These are phyloP conservation scores for Talaromyces proteolyticus DNA, from an alignment of 495 filamentous ascomycete genomes.

Conservation along the genomic window DNA sequence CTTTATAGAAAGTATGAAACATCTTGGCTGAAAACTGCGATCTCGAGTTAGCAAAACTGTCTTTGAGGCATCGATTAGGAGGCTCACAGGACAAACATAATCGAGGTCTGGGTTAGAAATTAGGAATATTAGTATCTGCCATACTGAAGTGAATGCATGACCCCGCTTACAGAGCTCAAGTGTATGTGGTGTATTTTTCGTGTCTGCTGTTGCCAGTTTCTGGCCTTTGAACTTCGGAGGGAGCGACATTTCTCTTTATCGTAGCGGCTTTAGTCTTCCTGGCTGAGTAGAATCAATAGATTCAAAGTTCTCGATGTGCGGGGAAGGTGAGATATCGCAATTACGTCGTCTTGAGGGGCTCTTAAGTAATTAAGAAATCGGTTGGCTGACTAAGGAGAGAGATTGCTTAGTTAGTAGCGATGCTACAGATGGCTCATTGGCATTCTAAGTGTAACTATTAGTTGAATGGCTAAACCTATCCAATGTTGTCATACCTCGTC, in stretches of 20 bases:
- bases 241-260: constrained; percentile 57
- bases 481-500: too few species aligned
- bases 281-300: background rate
- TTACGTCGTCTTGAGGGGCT: background rate
- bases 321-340: background rate
- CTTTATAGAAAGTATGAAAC: constrained; percentile 63
- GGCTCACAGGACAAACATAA: constrained; percentile 71
- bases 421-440: too few species aligned
- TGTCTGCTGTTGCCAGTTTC: constrained; percentile 40
- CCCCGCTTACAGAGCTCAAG: constrained; percentile 58
- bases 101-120: constrained; percentile 77
- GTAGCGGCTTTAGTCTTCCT: background rate
- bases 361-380: too few species aligned
- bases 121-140: too few species aligned
- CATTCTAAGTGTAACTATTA: too few species aligned
- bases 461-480: too few species aligned
- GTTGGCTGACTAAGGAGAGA: too few species aligned
- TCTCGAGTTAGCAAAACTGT: constrained; percentile 1
- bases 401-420: too few species aligned
- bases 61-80: background rate
- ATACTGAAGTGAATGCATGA: too few species aligned
- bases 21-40: constrained; percentile 55
- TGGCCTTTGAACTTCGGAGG: constrained; percentile 74
- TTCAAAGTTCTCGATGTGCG: background rate
- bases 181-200: constrained; percentile 54